Evolutionary conservation across 306 rosid species (phyloP), one percentile per base, ranked within the genome.

Genomic region (Benincasa hispida): DNA sequence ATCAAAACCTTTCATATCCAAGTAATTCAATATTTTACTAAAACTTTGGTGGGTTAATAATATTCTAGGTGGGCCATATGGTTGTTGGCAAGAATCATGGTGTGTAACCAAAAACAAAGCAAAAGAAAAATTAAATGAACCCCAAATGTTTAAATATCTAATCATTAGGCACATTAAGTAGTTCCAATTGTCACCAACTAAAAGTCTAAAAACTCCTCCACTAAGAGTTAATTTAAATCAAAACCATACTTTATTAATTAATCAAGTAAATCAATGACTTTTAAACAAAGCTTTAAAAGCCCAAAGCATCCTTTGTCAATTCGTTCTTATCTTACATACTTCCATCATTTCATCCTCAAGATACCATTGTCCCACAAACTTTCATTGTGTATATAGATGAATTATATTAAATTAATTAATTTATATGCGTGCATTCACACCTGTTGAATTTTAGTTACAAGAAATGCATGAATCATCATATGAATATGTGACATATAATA

Each of bases 131-230:
- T 1, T 34, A n/a, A 67, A 39, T 41, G 14, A 37, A 39, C 19
- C 30, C 53, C 25, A 67, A 66, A 10, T 67, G 74, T 67, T n/a
- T 67, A 39, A 41, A 67, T 39, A 67, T n/a, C 17, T 67, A 67
- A 67, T 67, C 11, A 67, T 67, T 67, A 39, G 74, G 74, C 32
- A 67, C 74, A 67, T 39, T 67, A 67, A 67, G 74, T 67, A 67
- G 18, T 67, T 67, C 53, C 74, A 67, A 66, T 67, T n/a, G 53
- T 67, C 74, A 67, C 74, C 74, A 35, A 39, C 74, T 37, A 37
- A 67, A 41, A 39, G n/a, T 11, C 32, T 37, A 4, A 67, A 39
- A 67, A 15, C n/a, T 67, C 30, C 47, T n/a, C 53, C 74, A 67
- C 74, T 67, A 39, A 37, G 10, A n/a, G 0, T 37, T 67, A 21